Evolutionary conservation across 768 basidiomycete genomes (phyloP).

Genomic region (Leccinum incarnatum): DNA sequence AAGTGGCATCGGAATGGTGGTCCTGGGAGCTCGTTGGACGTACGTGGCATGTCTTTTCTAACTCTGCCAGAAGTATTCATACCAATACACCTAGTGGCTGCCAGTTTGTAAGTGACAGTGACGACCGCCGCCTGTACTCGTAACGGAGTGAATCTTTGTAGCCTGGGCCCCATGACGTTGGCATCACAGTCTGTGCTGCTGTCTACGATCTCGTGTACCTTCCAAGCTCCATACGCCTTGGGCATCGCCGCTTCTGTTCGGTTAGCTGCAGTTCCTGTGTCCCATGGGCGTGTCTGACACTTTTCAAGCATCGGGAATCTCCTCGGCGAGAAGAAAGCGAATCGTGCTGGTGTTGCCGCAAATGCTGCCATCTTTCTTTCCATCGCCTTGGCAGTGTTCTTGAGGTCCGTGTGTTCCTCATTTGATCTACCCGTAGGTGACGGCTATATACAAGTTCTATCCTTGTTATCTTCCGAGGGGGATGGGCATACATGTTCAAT

Average conservation of each 20-base stretch:
- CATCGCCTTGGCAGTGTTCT: slow-evolving; percentile 54
- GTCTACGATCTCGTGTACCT: slow-evolving; percentile 70
- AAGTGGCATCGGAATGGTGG: slow-evolving; percentile 94
- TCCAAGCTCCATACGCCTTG: slow-evolving; percentile 80
- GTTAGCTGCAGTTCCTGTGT: slow-evolving; percentile 35
- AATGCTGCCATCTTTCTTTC: slow-evolving; percentile 65
- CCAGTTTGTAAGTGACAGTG: slow-evolving; percentile 43
- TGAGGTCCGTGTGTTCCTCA: slow-evolving; percentile 43
- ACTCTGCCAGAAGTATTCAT: neutral
- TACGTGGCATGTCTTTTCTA: slow-evolving; percentile 11
- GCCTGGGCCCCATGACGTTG: slow-evolving; percentile 75
- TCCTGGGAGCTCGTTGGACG: slow-evolving; percentile 84
- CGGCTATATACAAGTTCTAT: slow-evolving; percentile 36
- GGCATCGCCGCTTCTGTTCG: slow-evolving; percentile 83
- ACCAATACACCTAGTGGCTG: slow-evolving; percentile 39
- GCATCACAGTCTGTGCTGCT: slow-evolving; percentile 88
- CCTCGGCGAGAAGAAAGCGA: slow-evolving; percentile 74
- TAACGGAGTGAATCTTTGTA: slow-evolving; percentile 31
- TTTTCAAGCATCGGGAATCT: slow-evolving; percentile 75
- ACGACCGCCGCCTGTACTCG: neutral
- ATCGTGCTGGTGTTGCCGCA: slow-evolving; percentile 68
- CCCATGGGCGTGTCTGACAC: neutral
- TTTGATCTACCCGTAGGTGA: neutral
- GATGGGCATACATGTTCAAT: slow-evolving; percentile 80
- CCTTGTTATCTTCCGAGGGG: slow-evolving; percentile 57